These are phyloP conservation scores for Lodderomyces parapsilosis DNA, from an alignment of 1,139 yeast species.

Conservation along the genomic window DNA sequence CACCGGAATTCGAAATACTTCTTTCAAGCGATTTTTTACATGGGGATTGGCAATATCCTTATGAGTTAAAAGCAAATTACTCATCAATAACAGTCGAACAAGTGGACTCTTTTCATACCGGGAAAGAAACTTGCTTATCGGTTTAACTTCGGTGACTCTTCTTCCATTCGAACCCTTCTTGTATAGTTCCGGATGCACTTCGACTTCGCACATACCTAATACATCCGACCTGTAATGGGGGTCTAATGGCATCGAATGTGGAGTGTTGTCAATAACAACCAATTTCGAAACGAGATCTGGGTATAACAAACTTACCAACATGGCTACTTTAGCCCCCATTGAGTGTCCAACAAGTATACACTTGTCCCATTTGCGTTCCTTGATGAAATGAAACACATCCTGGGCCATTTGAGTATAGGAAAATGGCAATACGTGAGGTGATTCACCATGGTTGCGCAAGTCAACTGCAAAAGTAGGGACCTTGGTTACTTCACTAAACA, in stretches of 20 bases:
- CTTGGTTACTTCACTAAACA: constrained; percentile 27
- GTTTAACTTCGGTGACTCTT: constrained; percentile 8
- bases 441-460: constrained; percentile 53
- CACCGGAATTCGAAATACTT: constrained; percentile 26
- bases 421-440: constrained; percentile 44
- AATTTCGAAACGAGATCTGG: constrained; percentile 40
- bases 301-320: constrained; percentile 39
- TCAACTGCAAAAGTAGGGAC: constrained; percentile 44
- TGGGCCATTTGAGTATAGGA: constrained; percentile 40
- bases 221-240: constrained; percentile 25
- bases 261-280: constrained; percentile 51
- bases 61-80: constrained; percentile 20
- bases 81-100: constrained; percentile 30
- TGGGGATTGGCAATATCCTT: constrained; percentile 15
- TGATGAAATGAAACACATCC: constrained; percentile 37
- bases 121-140: constrained; percentile 20
- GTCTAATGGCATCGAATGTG: constrained; percentile 29
- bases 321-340: constrained; percentile 55
- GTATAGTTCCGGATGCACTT: constrained; percentile 13
- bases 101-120: constrained; percentile 23
- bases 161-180: constrained; percentile 6
- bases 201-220: constrained; percentile 35
- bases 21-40: constrained; percentile 16
- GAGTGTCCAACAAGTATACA: constrained; percentile 49
- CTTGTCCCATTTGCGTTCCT: constrained; percentile 22